A percentile compares a stretch with the other conserved stretches of the same genome.
Evolutionary conservation across 2,329 filamentous ascomycete species (phyloP).

Genomic region (Graphiopsis chlorocephala): DNA sequence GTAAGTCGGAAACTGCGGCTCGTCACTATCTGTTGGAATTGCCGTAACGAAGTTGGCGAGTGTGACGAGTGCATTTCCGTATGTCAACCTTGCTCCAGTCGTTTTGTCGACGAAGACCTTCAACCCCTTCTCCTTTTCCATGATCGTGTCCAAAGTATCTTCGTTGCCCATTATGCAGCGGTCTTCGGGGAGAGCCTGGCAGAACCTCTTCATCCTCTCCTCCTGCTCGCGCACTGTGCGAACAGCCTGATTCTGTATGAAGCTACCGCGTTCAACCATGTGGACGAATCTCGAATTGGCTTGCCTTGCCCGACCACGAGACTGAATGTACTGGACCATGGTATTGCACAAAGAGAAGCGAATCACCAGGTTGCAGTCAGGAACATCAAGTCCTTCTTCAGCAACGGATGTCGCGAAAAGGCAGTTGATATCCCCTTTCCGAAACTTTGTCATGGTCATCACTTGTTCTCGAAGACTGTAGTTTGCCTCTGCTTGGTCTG

Average conservation of each 20-base stretch:
- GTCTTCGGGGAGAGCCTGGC: conserved; percentile 69
- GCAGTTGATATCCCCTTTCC: conserved; percentile 58
- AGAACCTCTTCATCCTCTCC: conserved; percentile 69
- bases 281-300: conserved; percentile 75
- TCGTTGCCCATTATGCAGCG: conserved; percentile 63
- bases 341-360: conserved; percentile 86
- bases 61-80: conserved; percentile 67
- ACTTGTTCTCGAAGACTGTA: conserved; percentile 74
- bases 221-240: conserved; percentile 59
- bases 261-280: conserved; percentile 74
- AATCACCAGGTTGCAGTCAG: conserved; percentile 64
- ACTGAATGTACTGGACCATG: conserved; percentile 93
- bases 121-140: conserved; percentile 49
- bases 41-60: conserved; percentile 72
- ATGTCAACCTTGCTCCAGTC: conserved; percentile 77
- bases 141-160: conserved; percentile 54
- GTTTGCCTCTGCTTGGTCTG: conserved; percentile 49
- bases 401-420: conserved; percentile 64
- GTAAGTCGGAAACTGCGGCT: conserved; percentile 55
- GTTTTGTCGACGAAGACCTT: conserved; percentile 55
- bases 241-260: conserved; percentile 56
- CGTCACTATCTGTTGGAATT: conserved; percentile 56
- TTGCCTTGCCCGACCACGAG: conserved; percentile 79
- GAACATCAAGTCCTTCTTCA: conserved; percentile 65
- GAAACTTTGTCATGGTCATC: conserved; percentile 64